A percentile compares a stretch with the other conserved stretches of the same genome.
These are phyloP conservation scores for Pythium aphanidermatum DNA, from an alignment of 352 stramenopile genomes.

Conservation along the genomic window DNA sequence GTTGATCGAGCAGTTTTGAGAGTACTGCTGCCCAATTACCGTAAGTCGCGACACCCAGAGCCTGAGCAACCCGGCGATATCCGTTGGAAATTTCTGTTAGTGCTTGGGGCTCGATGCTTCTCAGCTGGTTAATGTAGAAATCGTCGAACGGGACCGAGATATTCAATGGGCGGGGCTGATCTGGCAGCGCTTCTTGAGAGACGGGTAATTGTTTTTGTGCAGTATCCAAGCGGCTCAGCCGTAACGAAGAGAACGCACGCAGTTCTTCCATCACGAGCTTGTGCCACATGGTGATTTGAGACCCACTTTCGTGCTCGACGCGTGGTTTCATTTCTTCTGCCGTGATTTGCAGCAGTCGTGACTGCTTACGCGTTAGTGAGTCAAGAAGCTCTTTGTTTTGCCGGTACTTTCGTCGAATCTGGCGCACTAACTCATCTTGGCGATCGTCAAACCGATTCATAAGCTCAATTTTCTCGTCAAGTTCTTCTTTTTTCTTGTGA, in stretches of 20 bases:
- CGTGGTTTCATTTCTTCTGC: slow-evolving; percentile 2
- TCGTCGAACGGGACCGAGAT: slow-evolving; percentile 22
- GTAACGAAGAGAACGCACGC: slow-evolving; percentile 17
- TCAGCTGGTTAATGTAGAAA: slow-evolving; percentile 34
- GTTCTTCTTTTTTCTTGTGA: slow-evolving; percentile 25
- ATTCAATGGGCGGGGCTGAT: not conserved
- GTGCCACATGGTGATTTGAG: slow-evolving; percentile 8
- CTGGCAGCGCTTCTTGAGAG: not conserved
- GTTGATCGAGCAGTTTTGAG: not conserved
- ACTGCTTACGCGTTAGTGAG: slow-evolving; percentile 21
- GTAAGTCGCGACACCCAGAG: slow-evolving; percentile 15
- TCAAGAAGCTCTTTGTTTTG: slow-evolving; percentile 24
- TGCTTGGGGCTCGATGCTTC: not conserved
- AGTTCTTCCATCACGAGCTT: slow-evolving; percentile 26
- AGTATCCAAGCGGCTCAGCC: slow-evolving; percentile 16
- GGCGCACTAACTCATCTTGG: slow-evolving; percentile 28
- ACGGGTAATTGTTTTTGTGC: slow-evolving; percentile 8
- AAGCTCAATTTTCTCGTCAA: slow-evolving; percentile 35
- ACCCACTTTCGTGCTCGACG: slow-evolving; percentile 7
- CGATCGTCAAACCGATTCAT: slow-evolving; percentile 37
- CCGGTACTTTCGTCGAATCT: slow-evolving; percentile 23
- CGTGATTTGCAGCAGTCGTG: slow-evolving; percentile 11
- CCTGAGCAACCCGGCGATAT: slow-evolving; percentile 14
- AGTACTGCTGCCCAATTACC: slow-evolving; percentile 25
- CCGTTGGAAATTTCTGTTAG: slow-evolving; percentile 1